Conservation (phyloP, 108 stramenopile genomes). For the Skeletonema costatum region DNA sequence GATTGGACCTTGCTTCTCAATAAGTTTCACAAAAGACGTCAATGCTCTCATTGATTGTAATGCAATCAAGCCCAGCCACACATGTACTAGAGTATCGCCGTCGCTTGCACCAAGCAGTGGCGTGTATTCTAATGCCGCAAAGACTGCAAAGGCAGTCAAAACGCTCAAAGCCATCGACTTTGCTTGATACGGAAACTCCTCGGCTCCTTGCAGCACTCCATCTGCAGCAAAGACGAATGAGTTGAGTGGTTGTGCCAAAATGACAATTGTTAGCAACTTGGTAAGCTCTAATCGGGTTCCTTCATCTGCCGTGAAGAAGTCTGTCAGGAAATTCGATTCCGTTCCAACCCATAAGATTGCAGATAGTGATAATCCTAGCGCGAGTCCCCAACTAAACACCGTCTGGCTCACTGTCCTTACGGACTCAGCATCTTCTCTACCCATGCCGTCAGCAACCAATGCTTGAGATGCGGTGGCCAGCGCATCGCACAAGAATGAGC, state of each 20-base stretch:
- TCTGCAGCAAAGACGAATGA: slow-evolving; percentile 87
- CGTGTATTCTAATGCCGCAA: slow-evolving; percentile 50
- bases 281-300: slow-evolving; percentile 60
- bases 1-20: slow-evolving; percentile 73
- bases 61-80: slow-evolving; percentile 76
- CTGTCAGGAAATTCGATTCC: slow-evolving; percentile 57
- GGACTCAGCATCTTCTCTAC: slow-evolving; percentile 49
- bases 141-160: slow-evolving; percentile 50
- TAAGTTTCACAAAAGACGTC: slow-evolving; percentile 74
- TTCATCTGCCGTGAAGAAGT: slow-evolving; percentile 73
- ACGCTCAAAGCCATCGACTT: slow-evolving; percentile 82
- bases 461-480: slow-evolving; percentile 83
- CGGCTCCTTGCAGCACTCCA: slow-evolving; percentile 86
- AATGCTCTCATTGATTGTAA: slow-evolving; percentile 80
- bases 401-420: slow-evolving; percentile 60
- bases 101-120: slow-evolving; percentile 13
- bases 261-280: slow-evolving; percentile 67
- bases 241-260: slow-evolving; percentile 84
- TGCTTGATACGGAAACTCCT: slow-evolving; percentile 82
- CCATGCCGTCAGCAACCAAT: slow-evolving; percentile 82
- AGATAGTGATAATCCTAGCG: slow-evolving; percentile 60
- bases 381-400: slow-evolving; percentile 70
- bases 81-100: slow-evolving; percentile 67
- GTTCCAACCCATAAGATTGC: slow-evolving; percentile 57
- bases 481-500: slow-evolving; percentile 83